These are phyloP conservation scores for Daedalea quercina DNA, from an alignment of 768 basidiomycete species.

Conservation along the genomic window DNA sequence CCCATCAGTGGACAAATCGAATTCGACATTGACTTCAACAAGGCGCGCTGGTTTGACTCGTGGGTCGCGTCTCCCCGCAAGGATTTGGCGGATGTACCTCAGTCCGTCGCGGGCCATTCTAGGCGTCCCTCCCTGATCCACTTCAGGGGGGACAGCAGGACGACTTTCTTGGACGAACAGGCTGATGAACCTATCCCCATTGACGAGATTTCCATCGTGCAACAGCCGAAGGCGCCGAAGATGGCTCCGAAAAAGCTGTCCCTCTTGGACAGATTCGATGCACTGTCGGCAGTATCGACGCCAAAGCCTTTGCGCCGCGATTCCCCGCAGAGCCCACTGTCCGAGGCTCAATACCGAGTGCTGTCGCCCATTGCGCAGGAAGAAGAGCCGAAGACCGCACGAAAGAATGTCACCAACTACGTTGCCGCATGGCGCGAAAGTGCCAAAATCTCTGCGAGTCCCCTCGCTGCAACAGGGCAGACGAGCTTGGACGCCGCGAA, in stretches of 20 bases:
- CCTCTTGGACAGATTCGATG: slow-evolving; percentile 58
- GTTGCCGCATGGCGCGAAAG: slow-evolving; percentile 65
- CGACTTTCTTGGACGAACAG: slow-evolving; percentile 36
- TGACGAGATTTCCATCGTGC: slow-evolving; percentile 22
- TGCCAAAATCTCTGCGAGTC: slow-evolving; percentile 40
- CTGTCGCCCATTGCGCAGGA: slow-evolving; percentile 61
- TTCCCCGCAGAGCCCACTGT: slow-evolving; percentile 22
- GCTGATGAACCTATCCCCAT: slow-evolving; percentile 27
- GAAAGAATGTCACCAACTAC: slow-evolving; percentile 41
- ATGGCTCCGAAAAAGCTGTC: slow-evolving; percentile 64
- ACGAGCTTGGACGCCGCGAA: slow-evolving; percentile 45
- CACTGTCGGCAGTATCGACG: slow-evolving; percentile 27
- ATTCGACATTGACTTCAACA: slow-evolving; percentile 75
- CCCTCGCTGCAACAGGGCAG: slow-evolving; percentile 43
- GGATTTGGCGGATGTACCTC: slow-evolving; percentile 35
- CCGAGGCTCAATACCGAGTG: slow-evolving; percentile 21
- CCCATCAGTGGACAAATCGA: slow-evolving; percentile 78
- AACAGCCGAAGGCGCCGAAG: slow-evolving; percentile 27
- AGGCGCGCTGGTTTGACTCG: slow-evolving; percentile 72
- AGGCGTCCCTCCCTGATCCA: slow-evolving; percentile 37
- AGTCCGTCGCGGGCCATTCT: slow-evolving; percentile 28
- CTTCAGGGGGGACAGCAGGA: slow-evolving; percentile 48
- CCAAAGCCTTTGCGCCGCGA: slow-evolving; percentile 16
- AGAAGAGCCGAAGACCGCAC: slow-evolving; percentile 46
- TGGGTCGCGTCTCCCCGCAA: slow-evolving; percentile 52